Evolutionary conservation across 1,284 basidiomycete species (phyloP).

Genomic region (Microbotryum lychnidis-dioicae): DNA sequence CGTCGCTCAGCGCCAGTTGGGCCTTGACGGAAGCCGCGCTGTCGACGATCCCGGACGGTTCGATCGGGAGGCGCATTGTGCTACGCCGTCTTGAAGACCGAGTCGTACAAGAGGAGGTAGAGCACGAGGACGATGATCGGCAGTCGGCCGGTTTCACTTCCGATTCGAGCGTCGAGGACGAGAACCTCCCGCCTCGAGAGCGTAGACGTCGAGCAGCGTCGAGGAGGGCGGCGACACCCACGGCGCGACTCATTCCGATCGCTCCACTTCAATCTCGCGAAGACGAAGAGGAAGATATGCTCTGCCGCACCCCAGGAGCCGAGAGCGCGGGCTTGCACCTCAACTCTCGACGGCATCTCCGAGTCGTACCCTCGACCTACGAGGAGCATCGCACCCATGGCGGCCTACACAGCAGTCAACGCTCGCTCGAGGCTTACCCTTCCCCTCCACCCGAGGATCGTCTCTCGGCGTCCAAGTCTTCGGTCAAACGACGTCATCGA

Average conservation of each 20-base stretch:
- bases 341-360: too few relatives aligned
- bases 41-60: slow-evolving; percentile 5
- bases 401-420: neutral
- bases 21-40: slow-evolving; percentile 10
- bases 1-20: slow-evolving; percentile 2
- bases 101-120: neutral
- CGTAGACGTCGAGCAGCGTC: neutral
- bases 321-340: neutral
- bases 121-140: neutral
- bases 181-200: too few relatives aligned
- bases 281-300: slow-evolving; percentile 1
- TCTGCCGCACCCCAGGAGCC: neutral
- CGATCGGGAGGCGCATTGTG: neutral
- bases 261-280: too few relatives aligned
- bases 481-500: slow-evolving; percentile 4
- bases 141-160: neutral
- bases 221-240: neutral
- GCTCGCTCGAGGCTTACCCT: neutral
- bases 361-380: neutral
- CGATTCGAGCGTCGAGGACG: too few relatives aligned
- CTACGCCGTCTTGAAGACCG: neutral
- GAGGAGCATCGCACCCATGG: neutral
- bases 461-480: neutral
- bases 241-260: too few relatives aligned
- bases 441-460: slow-evolving; percentile 7